Base-by-base conservation (phyloP, 805 yeast species). In the Clavispora vitiphila region DNA sequence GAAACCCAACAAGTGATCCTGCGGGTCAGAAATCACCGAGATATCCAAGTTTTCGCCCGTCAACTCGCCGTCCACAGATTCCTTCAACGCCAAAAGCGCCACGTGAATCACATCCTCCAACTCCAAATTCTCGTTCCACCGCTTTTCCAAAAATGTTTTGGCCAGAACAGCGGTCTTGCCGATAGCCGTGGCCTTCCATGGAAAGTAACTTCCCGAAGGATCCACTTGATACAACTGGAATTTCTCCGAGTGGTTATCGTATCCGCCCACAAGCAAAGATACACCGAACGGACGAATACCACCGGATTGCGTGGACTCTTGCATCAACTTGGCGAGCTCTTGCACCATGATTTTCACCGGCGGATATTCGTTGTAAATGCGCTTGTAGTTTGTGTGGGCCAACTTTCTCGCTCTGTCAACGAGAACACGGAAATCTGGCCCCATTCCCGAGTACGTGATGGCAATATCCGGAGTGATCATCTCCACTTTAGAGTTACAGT, bases 201-300 rank as follows among this genome's bases (percentile, higher is more conserved):
- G 98, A 76, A 87, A 93, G 64, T 84, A 93, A 31, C 96, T 81
- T 8, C 99, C 99, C 3, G 96, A 85, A 4, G 99, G 99, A 68
- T 93, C 99, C 37, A 93, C 95, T 67, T 93, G 99, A 64, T 93
- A 93, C 46, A 93, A 73, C 60, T 86, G 86, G 64, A 78, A 90
- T 26, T 51, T 53, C 22, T 81, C 81, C 12, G 78, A 73, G 54
- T 76, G 80, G 27, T 83, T 88, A 61, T 93, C 98, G 61, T 87
- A 78, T 18, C 99, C 99, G 8, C 97, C 99, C 15, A 93, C 89
- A 42, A 93, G 72, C 43, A 93, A 71, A 9, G 96, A 87, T 18
- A 95, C 97, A 46, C 99, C 99, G 62, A 81, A 93, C n/a, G 99
- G 99, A 61, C 99, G 80, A 49, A 93, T 96, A 66, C 99, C 99